Evolutionary conservation across 2,329 filamentous ascomycete genomes (phyloP).

Genomic region (Fusarium chuoi): DNA sequence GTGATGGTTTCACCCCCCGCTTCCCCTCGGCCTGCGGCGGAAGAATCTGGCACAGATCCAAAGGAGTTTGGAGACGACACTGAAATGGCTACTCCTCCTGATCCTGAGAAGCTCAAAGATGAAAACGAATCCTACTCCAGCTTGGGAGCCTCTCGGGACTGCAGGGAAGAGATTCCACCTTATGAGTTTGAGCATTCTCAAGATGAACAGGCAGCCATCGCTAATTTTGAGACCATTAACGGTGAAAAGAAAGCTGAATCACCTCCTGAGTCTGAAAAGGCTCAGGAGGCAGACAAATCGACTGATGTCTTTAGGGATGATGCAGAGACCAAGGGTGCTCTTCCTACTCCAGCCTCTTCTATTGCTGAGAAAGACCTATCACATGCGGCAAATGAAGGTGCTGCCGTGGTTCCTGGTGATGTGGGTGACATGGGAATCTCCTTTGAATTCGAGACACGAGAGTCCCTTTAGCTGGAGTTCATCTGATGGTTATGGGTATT

Average conservation of each 20-base stretch:
- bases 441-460: conserved; percentile 3
- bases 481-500: neutral
- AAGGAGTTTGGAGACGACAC: neutral
- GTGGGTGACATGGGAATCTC: neutral
- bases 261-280: neutral
- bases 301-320: neutral
- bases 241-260: neutral
- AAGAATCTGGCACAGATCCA: neutral
- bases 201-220: neutral
- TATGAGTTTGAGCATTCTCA: neutral
- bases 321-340: neutral
- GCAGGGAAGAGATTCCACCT: neutral
- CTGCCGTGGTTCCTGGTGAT: neutral
- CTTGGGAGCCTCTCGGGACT: neutral
- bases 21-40: too few relatives aligned
- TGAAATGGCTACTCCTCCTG: neutral
- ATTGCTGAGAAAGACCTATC: neutral
- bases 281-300: neutral
- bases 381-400: neutral
- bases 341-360: neutral
- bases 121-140: neutral
- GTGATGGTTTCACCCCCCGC: neutral
- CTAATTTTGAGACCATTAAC: neutral
- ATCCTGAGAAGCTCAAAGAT: neutral
- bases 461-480: neutral